Conservation (phyloP, 129 eudicot genomes). For the Chrysanthemum seticuspe region DNA sequence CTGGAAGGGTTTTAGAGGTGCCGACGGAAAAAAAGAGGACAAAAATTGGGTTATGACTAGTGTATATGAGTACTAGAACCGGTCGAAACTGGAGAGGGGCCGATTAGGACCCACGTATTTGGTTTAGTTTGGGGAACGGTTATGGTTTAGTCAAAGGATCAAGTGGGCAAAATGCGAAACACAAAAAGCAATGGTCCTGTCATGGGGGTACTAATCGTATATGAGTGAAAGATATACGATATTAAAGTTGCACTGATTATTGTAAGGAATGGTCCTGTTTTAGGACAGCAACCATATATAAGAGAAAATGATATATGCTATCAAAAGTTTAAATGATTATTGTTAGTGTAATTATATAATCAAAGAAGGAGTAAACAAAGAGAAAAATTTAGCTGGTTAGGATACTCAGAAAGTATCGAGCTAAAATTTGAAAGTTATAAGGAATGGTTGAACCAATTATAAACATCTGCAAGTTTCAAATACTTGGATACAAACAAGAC, state of each 20-base stretch:
- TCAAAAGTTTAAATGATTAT: no score
- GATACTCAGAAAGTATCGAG: no score
- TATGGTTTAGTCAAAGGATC: slow-evolving; percentile 3
- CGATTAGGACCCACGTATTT: slow-evolving; percentile 1
- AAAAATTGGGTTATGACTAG: neutral
- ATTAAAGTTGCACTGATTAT: neutral
- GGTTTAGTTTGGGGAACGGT: slow-evolving; percentile 1
- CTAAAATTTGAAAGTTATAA: neutral
- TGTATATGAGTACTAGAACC: neutral
- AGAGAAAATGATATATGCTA: neutral
- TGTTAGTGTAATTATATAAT: neutral
- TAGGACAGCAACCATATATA: no score
- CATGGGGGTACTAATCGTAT: neutral
- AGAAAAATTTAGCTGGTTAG: neutral
- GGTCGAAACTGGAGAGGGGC: neutral
- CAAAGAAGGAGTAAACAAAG: neutral
- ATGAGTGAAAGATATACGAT: neutral
- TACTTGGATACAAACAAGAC: neutral
- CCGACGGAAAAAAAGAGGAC: neutral
- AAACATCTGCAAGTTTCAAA: no score
- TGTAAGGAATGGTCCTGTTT: no score
- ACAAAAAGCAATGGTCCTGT: neutral
- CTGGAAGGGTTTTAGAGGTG: neutral
- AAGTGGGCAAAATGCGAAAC: neutral
- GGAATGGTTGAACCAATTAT: neutral